Evolutionary conservation across 768 basidiomycete species (phyloP), one percentile per base, ranked within the genome.

Genomic region (Mycena belliarum): DNA sequence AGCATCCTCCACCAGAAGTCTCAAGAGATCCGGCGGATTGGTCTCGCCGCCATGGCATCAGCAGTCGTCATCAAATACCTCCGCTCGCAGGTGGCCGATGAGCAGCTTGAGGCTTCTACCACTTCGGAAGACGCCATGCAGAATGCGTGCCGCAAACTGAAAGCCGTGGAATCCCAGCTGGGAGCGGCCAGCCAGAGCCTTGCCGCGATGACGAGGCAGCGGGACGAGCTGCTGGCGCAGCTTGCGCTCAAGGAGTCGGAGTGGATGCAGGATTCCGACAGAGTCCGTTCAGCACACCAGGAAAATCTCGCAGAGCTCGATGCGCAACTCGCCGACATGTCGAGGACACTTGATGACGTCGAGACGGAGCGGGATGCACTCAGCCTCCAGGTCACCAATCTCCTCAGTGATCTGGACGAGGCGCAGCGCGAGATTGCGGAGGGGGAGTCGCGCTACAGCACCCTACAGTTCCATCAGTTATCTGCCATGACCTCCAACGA

Each of bases 361-460:
- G 87, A 88, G 65, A 81, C 86, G 0, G 82, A 88, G 64, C 84
- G 89, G 24, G 79, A 87, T 61, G 83, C 87, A 2, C 77, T 91
- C 20, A 72, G 74, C n/a, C 77, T 89, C 12, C 85, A 88, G 66
- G 71, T 87, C 32, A 76, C 79, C 4, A 88, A 89, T 54, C 70
- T 90, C n/a, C 78, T 80, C 46, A 69, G 74, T 33, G 90, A 91
- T 59, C 75, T 91, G 15, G 68, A 75, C 8, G 63, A 63, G 26
- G 81, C 77, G 8, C 83, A 83, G 57, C 71, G 79, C 23, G 85
- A 87, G 41, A 72, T 89, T 3, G 69, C 69, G 2, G 78, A 80
- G 23, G 81, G 82, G 0, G 86, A 90, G 70, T 73, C 68, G 49
- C 84, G 87, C 2, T 89, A 88, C 59, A 81, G 76, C 56, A 68